These are phyloP conservation scores for Leptodermis oblonga DNA, from an alignment of 257 asterid genomes.

Conservation along the genomic window DNA sequence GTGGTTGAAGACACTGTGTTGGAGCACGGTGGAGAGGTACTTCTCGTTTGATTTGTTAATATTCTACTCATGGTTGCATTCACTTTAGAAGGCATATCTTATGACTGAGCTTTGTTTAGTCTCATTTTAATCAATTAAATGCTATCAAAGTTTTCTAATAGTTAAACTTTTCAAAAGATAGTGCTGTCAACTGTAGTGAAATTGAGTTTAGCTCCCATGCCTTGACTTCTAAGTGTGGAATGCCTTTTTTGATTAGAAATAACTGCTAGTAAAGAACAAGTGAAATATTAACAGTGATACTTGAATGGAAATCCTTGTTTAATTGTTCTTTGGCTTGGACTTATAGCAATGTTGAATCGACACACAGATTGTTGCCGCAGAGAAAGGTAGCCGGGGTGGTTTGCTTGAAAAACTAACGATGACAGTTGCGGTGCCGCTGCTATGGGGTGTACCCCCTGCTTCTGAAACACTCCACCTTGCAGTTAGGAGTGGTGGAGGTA, in stretches of 20 bases:
- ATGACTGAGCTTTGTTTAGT: neutral
- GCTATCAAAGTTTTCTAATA: neutral
- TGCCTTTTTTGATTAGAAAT: neutral
- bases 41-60: neutral
- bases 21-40: slow-evolving; percentile 99
- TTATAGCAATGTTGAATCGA: neutral
- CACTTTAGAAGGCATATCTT: neutral
- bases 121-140: neutral
- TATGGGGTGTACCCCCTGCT: slow-evolving; percentile 99
- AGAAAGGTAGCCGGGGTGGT: slow-evolving; percentile 69
- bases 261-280: neutral
- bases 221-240: neutral
- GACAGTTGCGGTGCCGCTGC: slow-evolving; percentile 94
- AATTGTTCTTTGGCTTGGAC: neutral
- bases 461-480: slow-evolving; percentile 95
- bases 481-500: slow-evolving; percentile 91
- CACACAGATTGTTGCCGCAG: slow-evolving; percentile 76
- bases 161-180: neutral
- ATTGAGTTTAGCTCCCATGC: neutral
- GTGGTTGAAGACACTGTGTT: slow-evolving; percentile 94
- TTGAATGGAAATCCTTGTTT: neutral
- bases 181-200: neutral
- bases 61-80: neutral
- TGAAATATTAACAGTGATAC: too few relatives aligned
- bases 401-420: slow-evolving; percentile 85